phyloP scores from a whole-genome alignment of 306 rosid species.

The Lotus japonicus region DNA sequence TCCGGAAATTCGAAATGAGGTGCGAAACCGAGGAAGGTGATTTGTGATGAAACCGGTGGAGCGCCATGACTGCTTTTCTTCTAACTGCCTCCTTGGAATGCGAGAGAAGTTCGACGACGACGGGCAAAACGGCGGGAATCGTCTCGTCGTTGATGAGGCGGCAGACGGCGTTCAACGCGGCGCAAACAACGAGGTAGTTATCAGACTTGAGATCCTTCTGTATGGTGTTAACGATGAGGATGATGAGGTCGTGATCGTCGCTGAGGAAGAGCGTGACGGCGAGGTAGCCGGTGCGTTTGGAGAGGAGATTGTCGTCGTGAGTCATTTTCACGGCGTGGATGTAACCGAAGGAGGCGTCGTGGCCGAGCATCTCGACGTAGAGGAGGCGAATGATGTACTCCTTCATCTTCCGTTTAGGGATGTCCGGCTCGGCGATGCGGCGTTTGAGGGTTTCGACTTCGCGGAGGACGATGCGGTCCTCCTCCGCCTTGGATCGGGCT shows the following conservation, averaged over 20 bases:
- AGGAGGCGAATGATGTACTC: constrained; percentile 85
- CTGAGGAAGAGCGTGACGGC: constrained; percentile 84
- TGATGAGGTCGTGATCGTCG: constrained; percentile 84
- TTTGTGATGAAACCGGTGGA: constrained; percentile 75
- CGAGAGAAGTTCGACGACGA: constrained; percentile 66
- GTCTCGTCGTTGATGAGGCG: constrained; percentile 86
- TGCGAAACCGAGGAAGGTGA: constrained; percentile 78
- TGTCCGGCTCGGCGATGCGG: constrained; percentile 72
- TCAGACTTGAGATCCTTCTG: constrained; percentile 89
- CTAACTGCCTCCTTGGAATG: constrained; percentile 81
- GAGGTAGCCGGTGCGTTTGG: constrained; percentile 88
- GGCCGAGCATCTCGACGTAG: constrained; percentile 92
- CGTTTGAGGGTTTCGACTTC: constrained; percentile 94
- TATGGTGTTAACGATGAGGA: constrained; percentile 89
- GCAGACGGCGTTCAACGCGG: constrained; percentile 85
- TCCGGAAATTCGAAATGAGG: constrained; percentile 59
- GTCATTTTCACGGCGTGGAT: constrained; percentile 99
- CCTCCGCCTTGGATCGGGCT: constrained; percentile 95
- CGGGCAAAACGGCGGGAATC: constrained; percentile 88
- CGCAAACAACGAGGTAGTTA: constrained; percentile 73
- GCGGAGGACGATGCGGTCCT: constrained; percentile 79
- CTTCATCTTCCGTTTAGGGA: constrained; percentile 94
- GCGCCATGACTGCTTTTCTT: constrained; percentile 89
- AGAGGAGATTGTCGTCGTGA: constrained; percentile 62
- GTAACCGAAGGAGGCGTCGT: constrained; percentile 86